These are phyloP conservation scores for Fraxinus albicans DNA, from an alignment of 305 asterid genomes.

Conservation along the genomic window DNA sequence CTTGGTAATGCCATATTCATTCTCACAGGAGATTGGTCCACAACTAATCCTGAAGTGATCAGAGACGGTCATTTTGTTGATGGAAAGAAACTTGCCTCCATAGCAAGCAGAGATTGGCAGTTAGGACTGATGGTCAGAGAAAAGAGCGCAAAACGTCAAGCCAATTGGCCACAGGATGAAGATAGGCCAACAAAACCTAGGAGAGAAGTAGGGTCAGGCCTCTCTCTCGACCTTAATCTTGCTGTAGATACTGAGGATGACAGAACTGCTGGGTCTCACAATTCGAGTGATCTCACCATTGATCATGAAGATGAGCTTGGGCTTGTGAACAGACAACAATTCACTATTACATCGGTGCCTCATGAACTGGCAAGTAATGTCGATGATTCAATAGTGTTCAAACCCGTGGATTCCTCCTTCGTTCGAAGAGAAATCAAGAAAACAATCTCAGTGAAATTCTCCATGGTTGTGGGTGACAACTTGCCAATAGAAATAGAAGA, in stretches of 20 bases:
- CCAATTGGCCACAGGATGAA: constrained; percentile 51
- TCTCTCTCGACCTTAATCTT: constrained; percentile 75
- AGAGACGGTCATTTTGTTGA: constrained; percentile 40
- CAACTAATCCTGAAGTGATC: constrained; percentile 31
- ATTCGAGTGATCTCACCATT: constrained; percentile 68
- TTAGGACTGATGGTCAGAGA: constrained; percentile 58
- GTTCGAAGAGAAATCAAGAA: constrained; percentile 73
- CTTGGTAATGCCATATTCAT: constrained; percentile 77
- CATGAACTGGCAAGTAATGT: constrained; percentile 58
- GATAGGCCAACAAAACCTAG: constrained; percentile 44
- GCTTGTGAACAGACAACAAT: constrained; percentile 35
- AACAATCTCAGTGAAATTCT: constrained; percentile 57
- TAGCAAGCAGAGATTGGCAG: constrained; percentile 61
- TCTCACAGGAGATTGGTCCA: constrained; percentile 87
- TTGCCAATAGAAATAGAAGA: constrained; percentile 64
- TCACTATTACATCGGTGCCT: constrained; percentile 64
- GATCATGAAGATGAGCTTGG: constrained; percentile 73
- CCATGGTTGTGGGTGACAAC: constrained; percentile 50
- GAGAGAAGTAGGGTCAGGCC: constrained; percentile 44
- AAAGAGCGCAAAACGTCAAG: constrained; percentile 61
- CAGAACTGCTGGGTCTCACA: constrained; percentile 60
- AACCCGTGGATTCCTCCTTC: constrained; percentile 54
- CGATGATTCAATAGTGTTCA: constrained; percentile 70
- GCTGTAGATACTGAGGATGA: constrained; percentile 54
- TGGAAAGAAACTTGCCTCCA: constrained; percentile 40